Evolutionary conservation across 106 monocot species (phyloP).

Genomic region (Acorus calamus): DNA sequence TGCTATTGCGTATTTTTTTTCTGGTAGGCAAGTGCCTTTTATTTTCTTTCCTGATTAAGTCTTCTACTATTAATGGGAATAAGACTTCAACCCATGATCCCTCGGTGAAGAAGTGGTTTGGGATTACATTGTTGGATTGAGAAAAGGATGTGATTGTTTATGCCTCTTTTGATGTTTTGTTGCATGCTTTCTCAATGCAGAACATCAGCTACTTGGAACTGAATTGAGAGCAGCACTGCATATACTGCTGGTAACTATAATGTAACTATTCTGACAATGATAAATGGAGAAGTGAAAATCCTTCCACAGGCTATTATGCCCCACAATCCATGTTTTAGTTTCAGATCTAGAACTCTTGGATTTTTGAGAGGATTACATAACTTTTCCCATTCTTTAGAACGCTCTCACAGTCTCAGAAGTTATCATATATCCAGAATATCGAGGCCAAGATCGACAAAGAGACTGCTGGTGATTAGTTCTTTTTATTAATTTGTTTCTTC

Average conservation of each 20-base stretch:
- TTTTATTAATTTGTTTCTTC: background rate
- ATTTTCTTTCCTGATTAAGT: too few relatives aligned
- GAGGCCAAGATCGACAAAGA: constrained; percentile 21
- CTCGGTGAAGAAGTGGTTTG: too few relatives aligned
- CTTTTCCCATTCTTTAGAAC: constrained; percentile 2
- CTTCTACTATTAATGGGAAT: too few relatives aligned
- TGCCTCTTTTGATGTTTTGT: too few relatives aligned
- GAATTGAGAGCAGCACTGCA: too few relatives aligned
- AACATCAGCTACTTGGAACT: too few relatives aligned
- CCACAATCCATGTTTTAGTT: constrained; percentile 2
- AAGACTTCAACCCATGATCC: too few relatives aligned
- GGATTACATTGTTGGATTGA: too few relatives aligned
- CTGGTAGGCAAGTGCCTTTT: too few relatives aligned
- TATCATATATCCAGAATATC: constrained; percentile 10
- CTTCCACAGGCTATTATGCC: background rate
- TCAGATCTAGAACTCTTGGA: constrained; percentile 3
- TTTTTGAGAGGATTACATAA: constrained; percentile 3
- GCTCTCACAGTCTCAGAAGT: constrained; percentile 2
- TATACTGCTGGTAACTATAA: constrained; percentile 8
- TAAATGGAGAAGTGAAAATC: constrained; percentile 4
- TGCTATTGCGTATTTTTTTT: too few relatives aligned
- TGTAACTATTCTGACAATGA: constrained; percentile 24
- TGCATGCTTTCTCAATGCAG: too few relatives aligned
- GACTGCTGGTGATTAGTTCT: constrained; percentile 18
- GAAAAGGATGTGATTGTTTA: too few relatives aligned